Conservation (phyloP, 2,329 filamentous ascomycete genomes). For the Alternaria dauci region DNA sequence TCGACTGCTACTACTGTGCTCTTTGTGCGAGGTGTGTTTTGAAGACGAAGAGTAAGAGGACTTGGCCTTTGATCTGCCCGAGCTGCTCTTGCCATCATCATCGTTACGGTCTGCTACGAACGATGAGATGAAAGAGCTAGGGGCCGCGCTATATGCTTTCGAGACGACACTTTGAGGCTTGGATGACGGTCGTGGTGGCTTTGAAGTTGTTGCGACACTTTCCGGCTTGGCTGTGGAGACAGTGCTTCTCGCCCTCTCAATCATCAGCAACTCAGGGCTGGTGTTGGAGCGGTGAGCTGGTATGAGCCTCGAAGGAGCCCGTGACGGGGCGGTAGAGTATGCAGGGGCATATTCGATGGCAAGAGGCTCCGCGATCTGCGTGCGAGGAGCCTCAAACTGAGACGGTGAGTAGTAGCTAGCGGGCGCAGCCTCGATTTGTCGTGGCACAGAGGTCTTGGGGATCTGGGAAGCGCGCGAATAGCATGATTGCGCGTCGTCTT, state of each 20-base stretch:
- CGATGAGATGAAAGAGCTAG: slow-evolving; percentile 49
- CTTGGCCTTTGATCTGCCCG: slow-evolving; percentile 46
- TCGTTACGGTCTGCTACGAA: slow-evolving; percentile 46
- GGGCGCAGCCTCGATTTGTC: slow-evolving; percentile 53
- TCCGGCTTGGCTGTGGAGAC: slow-evolving; percentile 28
- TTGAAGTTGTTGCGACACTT: slow-evolving; percentile 19
- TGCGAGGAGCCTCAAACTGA: slow-evolving; percentile 40
- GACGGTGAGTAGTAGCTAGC: slow-evolving; percentile 47
- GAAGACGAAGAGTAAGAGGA: slow-evolving; percentile 40
- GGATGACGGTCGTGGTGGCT: slow-evolving; percentile 14
- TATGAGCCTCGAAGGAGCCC: slow-evolving; percentile 35
- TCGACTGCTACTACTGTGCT: slow-evolving; percentile 29
- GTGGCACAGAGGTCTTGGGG: slow-evolving; percentile 26
- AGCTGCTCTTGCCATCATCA: slow-evolving; percentile 36
- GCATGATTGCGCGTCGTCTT: slow-evolving; percentile 49
- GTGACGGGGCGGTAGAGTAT: slow-evolving; percentile 38
- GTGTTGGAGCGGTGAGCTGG: slow-evolving; percentile 39
- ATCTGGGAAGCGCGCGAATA: slow-evolving; percentile 35
- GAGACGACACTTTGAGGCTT: slow-evolving; percentile 23
- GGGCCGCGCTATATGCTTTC: slow-evolving; percentile 19
- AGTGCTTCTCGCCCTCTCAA: slow-evolving; percentile 30
- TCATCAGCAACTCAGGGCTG: slow-evolving; percentile 40
- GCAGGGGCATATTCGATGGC: slow-evolving; percentile 50
- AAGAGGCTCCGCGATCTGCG: slow-evolving; percentile 31
- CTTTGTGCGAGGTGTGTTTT: slow-evolving; percentile 37